Conservation (phyloP, 2,329 filamentous ascomycete genomes). For the Thielaviopsis euricoi region DNA sequence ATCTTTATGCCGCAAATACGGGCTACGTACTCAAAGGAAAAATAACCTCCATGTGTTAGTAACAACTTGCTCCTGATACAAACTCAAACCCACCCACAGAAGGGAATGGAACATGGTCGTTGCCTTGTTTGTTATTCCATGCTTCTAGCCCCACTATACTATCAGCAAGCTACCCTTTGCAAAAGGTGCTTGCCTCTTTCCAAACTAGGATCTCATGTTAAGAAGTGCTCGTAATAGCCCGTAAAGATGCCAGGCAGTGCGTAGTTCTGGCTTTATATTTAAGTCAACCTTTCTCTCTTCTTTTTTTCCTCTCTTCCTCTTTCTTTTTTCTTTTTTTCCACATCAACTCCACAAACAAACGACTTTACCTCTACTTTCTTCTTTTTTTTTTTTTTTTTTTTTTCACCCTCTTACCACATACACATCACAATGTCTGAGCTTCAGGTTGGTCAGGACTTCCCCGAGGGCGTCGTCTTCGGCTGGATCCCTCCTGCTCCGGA, state of each 20-base stretch:
- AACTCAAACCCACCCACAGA: no score
- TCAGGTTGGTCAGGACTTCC: slow-evolving; percentile 71
- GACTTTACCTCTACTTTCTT: no score
- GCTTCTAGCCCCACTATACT: neutral
- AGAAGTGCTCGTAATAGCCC: no score
- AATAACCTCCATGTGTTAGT: no score
- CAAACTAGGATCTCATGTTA: no score
- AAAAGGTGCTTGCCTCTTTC: neutral
- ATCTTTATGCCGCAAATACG: no score
- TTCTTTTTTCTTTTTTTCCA: neutral
- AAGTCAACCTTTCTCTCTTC: neutral
- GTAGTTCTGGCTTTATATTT: neutral
- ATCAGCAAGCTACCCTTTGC: neutral
- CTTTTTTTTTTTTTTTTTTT: slow-evolving; percentile 2
- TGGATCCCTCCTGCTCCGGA: slow-evolving; percentile 67
- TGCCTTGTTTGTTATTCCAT: no score
- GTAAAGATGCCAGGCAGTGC: slow-evolving; percentile 1
- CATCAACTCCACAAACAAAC: neutral
- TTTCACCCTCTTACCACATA: neutral
- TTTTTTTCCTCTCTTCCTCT: neutral
- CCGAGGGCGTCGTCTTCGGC: slow-evolving; percentile 63
- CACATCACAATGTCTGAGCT: slow-evolving; percentile 39
- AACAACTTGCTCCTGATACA: no score
- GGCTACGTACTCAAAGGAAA: no score
- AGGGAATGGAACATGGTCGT: no score